phyloP scores from a whole-genome alignment of 2,329 filamentous ascomycete genomes.

The Calonectria crousiana region DNA sequence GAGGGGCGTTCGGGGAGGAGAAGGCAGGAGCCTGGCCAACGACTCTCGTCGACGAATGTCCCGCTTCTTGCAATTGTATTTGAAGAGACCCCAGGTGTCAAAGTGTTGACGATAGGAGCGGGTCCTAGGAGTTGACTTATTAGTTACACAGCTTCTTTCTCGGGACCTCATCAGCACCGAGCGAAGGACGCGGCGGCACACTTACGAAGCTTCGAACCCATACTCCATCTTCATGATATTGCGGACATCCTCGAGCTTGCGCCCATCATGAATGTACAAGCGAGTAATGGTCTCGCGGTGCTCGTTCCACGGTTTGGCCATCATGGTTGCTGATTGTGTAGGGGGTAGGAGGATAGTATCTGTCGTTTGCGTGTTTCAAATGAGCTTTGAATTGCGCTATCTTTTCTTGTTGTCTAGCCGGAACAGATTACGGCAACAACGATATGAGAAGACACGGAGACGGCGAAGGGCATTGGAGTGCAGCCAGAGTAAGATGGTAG shows the following conservation, averaged over 20 bases:
- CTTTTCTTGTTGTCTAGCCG: slow-evolving; percentile 29
- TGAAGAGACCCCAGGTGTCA: slow-evolving; percentile 58
- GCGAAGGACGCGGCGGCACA: slow-evolving; percentile 15
- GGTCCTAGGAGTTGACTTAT: slow-evolving; percentile 39
- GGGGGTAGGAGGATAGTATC: background rate
- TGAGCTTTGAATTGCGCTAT: background rate
- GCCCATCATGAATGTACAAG: slow-evolving; percentile 55
- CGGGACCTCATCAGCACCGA: background rate
- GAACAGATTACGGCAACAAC: slow-evolving; percentile 36
- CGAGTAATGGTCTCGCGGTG: slow-evolving; percentile 51
- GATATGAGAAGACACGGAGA: slow-evolving; percentile 21
- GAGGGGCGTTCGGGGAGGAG: slow-evolving; percentile 34
- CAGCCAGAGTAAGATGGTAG: background rate
- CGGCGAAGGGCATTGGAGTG: slow-evolving; percentile 31
- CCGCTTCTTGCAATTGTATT: slow-evolving; percentile 59
- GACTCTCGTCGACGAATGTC: slow-evolving; percentile 28
- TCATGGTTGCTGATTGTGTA: slow-evolving; percentile 40
- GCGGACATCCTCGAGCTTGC: slow-evolving; percentile 56
- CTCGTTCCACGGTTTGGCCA: slow-evolving; percentile 60
- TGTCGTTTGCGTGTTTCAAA: background rate
- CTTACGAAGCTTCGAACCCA: slow-evolving; percentile 57
- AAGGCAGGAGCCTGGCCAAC: slow-evolving; percentile 25
- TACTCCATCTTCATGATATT: slow-evolving; percentile 54
- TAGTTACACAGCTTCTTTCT: background rate
- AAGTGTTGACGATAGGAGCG: slow-evolving; percentile 64